Evolutionary conservation across 768 basidiomycete genomes (phyloP).

Genomic region (Boletus patriciae): DNA sequence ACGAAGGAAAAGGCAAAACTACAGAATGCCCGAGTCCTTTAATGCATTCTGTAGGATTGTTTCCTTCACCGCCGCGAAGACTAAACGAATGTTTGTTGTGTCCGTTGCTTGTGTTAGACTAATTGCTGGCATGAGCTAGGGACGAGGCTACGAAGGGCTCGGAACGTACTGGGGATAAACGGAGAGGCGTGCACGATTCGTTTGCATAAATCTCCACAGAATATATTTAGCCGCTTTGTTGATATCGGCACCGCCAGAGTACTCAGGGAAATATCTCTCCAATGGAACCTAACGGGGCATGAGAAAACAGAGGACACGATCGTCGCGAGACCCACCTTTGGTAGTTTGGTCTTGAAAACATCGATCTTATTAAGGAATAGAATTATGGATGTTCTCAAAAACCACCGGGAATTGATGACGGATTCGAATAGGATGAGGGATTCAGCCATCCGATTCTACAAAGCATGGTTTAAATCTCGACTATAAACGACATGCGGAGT

Average conservation of each 20-base stretch:
- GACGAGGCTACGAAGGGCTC: neutral
- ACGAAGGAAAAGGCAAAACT: too few relatives aligned
- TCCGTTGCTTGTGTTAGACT: slow-evolving; percentile 89
- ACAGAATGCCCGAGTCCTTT: slow-evolving; percentile 82
- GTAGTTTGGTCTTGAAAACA: slow-evolving; percentile 72
- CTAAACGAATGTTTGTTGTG: slow-evolving; percentile 76
- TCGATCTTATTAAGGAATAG: slow-evolving; percentile 73
- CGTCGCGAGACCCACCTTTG: slow-evolving; percentile 37
- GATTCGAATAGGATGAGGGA: slow-evolving; percentile 73
- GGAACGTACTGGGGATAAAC: slow-evolving; percentile 85
- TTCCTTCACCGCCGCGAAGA: slow-evolving; percentile 89
- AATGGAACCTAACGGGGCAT: slow-evolving; percentile 54
- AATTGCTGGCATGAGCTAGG: neutral
- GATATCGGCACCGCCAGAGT: slow-evolving; percentile 85
- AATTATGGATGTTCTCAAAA: slow-evolving; percentile 64
- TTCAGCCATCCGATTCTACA: slow-evolving; percentile 73
- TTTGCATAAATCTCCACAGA: slow-evolving; percentile 93
- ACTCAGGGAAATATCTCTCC: slow-evolving; percentile 83
- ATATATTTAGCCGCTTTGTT: slow-evolving; percentile 96
- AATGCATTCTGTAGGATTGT: slow-evolving; percentile 90
- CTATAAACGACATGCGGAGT: neutral
- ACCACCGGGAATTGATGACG: slow-evolving; percentile 81
- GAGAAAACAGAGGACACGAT: neutral
- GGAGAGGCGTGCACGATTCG: slow-evolving; percentile 77
- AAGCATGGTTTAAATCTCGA: neutral